phyloP scores from a whole-genome alignment of 495 filamentous ascomycete species.

The Aspergillus indologenus region DNA sequence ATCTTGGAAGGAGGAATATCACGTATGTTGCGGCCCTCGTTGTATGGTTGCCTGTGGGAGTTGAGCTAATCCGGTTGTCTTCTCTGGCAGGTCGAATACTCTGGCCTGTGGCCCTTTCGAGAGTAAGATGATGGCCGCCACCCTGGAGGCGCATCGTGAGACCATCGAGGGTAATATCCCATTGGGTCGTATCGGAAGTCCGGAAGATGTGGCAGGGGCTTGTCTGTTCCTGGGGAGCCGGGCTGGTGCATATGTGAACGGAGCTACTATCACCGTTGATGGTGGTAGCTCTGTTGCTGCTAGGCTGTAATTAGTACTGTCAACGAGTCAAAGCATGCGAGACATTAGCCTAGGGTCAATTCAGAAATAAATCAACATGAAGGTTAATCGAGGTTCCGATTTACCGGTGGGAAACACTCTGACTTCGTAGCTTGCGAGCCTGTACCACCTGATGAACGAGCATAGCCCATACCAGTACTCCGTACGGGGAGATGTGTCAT shows the following conservation, averaged over 20 bases:
- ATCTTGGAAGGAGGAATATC: conserved; percentile 66
- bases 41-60: neutral
- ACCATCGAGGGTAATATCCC: conserved; percentile 62
- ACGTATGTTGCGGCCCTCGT: conserved; percentile 48
- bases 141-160: conserved; percentile 58
- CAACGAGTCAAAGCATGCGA: neutral
- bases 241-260: conserved; percentile 73
- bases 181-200: conserved; percentile 66
- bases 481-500: too few species aligned
- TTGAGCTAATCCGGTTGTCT: conserved; percentile 10
- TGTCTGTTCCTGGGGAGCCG: conserved; percentile 70
- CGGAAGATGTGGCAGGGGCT: conserved; percentile 71
- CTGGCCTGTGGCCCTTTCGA: conserved; percentile 79
- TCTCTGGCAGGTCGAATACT: conserved; percentile 48
- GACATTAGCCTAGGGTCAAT: neutral
- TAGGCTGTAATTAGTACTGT: conserved; percentile 46
- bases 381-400: neutral
- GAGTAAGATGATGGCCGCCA: conserved; percentile 80
- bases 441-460: too few species aligned
- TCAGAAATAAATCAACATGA: neutral
- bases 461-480: too few species aligned
- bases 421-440: too few species aligned
- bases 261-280: conserved; percentile 71
- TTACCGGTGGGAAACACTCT: too few species aligned
- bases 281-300: conserved; percentile 57